Percentiles rank a stretch among this genome's conserved stretches.
phyloP scores from a whole-genome alignment of 2,329 filamentous ascomycete genomes.

The Hyphodiscus sp. region DNA sequence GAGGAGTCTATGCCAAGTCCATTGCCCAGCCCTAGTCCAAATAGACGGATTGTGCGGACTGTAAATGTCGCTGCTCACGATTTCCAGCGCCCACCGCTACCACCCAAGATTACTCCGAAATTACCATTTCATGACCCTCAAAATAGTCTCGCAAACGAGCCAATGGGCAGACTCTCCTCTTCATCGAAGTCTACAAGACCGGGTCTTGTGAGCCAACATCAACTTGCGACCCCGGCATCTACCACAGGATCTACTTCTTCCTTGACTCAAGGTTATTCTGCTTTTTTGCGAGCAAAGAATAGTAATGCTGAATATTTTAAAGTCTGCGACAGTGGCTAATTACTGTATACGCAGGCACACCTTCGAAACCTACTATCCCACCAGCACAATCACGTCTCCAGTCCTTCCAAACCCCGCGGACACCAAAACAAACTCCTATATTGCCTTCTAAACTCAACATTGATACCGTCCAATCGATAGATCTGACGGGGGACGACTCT shows the following conservation, averaged over 20 bases:
- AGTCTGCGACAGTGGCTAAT: not conserved
- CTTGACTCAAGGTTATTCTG: conserved; percentile 18
- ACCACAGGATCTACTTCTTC: conserved; percentile 18
- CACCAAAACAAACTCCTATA: conserved; percentile 25
- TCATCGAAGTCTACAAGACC: conserved; percentile 21
- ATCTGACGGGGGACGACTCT: conserved; percentile 27
- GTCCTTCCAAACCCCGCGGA: conserved; percentile 28
- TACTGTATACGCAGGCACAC: conserved; percentile 17
- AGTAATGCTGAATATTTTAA: conserved; percentile 7
- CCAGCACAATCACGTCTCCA: conserved; percentile 13
- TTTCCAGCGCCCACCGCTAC: conserved; percentile 20
- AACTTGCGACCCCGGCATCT: conserved; percentile 29
- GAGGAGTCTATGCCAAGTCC: conserved; percentile 5
- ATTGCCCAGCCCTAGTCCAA: conserved; percentile 8
- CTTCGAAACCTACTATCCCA: conserved; percentile 10
- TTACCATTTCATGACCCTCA: conserved; percentile 7
- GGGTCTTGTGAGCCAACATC: conserved; percentile 25
- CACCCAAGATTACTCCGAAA: conserved; percentile 13
- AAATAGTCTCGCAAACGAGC: conserved; percentile 9
- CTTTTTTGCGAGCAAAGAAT: conserved; percentile 17
- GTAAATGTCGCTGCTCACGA: conserved; percentile 20
- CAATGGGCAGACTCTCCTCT: conserved; percentile 28
- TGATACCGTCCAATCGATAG: conserved; percentile 25
- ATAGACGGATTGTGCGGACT: conserved; percentile 8
- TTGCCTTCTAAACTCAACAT: conserved; percentile 11